These are phyloP conservation scores for Sorghum bicolor DNA, from an alignment of 176 grass and related monocot species.

Conservation along the genomic window DNA sequence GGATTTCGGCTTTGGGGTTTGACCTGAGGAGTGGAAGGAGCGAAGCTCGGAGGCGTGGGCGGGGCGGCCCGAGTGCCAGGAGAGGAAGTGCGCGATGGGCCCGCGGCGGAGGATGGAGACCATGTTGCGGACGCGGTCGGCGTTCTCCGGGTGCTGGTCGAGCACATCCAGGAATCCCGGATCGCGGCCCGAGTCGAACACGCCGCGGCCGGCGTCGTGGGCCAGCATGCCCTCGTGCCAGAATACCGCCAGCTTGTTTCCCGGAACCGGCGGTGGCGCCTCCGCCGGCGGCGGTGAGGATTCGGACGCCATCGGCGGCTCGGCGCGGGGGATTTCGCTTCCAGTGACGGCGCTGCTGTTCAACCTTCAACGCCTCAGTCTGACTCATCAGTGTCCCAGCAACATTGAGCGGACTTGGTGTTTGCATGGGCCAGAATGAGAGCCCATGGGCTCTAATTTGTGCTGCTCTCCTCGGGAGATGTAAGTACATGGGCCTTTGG, in stretches of 20 bases:
- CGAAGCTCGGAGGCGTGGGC: slow-evolving; percentile 60
- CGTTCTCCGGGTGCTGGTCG: slow-evolving; percentile 84
- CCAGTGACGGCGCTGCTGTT: not conserved
- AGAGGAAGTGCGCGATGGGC: slow-evolving; percentile 59
- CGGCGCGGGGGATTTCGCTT: not conserved
- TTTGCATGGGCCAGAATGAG: not conserved
- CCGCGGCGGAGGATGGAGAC: slow-evolving; percentile 85
- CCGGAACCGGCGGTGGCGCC: not conserved
- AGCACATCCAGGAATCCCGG: slow-evolving; percentile 95
- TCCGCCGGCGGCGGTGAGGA: not conserved
- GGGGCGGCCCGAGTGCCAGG: slow-evolving; percentile 67
- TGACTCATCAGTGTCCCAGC: not conserved
- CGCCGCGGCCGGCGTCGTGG: slow-evolving; percentile 77
- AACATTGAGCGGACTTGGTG: not conserved
- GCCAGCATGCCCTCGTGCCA: slow-evolving; percentile 93
- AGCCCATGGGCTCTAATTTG: not conserved
- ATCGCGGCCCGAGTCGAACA: slow-evolving; percentile 80
- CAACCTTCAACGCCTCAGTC: not conserved
- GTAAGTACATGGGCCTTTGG: not conserved
- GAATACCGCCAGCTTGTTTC: slow-evolving; percentile 59
- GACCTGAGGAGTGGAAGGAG: slow-evolving; percentile 73
- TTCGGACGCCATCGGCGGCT: slow-evolving; percentile 24
- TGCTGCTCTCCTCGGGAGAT: not conserved
- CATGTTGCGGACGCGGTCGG: slow-evolving; percentile 92
- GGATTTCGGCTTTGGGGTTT: slow-evolving; percentile 5